Evolutionary conservation across 495 filamentous ascomycete genomes (phyloP).

Genomic region (Podospora didyma): DNA sequence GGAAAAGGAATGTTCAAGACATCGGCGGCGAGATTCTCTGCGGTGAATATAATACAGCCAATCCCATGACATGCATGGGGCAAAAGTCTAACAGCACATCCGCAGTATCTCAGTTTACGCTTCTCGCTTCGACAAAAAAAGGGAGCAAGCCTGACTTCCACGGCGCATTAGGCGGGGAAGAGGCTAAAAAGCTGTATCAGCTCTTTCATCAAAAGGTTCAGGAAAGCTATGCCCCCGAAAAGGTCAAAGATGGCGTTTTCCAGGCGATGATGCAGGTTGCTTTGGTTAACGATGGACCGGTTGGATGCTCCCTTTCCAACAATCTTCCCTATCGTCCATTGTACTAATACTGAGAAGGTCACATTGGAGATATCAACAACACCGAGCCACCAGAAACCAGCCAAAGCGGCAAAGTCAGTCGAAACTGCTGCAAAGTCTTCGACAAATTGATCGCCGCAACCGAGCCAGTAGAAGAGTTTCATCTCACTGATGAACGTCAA

Average conservation of each 20-base stretch:
- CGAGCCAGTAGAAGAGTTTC: too few relatives aligned
- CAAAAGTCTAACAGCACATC: background rate
- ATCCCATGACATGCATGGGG: background rate
- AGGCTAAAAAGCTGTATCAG: slow-evolving; percentile 78
- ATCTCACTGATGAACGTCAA: too few relatives aligned
- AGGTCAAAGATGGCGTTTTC: slow-evolving; percentile 91
- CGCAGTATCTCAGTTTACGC: slow-evolving; percentile 95
- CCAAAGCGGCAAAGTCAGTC: background rate
- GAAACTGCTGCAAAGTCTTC: too few relatives aligned
- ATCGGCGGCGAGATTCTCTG: slow-evolving; percentile 88
- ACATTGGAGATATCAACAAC: slow-evolving; percentile 35
- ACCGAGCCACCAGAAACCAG: slow-evolving; percentile 8
- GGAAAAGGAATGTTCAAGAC: slow-evolving; percentile 84
- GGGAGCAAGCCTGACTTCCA: slow-evolving; percentile 95
- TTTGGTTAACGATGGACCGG: slow-evolving; percentile 89
- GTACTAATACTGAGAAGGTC: slow-evolving; percentile 19
- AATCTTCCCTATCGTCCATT: background rate
- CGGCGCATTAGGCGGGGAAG: slow-evolving; percentile 69
- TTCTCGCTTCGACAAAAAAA: slow-evolving; percentile 88
- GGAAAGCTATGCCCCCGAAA: slow-evolving; percentile 65
- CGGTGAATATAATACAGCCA: slow-evolving; percentile 54
- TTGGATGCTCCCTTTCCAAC: slow-evolving; percentile 43
- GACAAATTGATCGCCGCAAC: too few relatives aligned
- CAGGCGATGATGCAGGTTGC: slow-evolving; percentile 99
- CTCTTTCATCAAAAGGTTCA: slow-evolving; percentile 74